Evolutionary conservation across 306 rosid species (phyloP).

Genomic region (Prunus mira): DNA sequence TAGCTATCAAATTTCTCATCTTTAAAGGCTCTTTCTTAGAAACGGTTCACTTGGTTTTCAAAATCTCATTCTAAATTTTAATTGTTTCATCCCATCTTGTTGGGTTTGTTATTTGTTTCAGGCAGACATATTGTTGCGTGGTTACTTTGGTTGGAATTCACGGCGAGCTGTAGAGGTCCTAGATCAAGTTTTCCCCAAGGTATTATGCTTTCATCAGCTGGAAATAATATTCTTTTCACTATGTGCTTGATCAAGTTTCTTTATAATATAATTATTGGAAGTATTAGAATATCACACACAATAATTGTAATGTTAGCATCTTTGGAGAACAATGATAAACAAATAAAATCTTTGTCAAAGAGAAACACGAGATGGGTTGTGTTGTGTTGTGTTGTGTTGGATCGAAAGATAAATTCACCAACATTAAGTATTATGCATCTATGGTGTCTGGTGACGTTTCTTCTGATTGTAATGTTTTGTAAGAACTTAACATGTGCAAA

Average conservation of each 20-base stretch:
- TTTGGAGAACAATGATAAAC: neutral
- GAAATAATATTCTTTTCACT: neutral
- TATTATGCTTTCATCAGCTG: slow-evolving; percentile 16
- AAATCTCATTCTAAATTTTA: neutral
- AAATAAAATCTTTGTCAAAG: neutral
- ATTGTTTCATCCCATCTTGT: slow-evolving; percentile 5
- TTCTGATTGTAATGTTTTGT: neutral
- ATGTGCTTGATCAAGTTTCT: neutral
- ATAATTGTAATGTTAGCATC: neutral
- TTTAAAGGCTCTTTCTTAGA: neutral
- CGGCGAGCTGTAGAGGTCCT: slow-evolving; percentile 79
- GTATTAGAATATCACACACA: neutral
- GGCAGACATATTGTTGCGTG: slow-evolving; percentile 84
- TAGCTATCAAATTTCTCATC: too few species aligned
- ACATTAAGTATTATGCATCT: neutral
- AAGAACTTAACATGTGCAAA: neutral
- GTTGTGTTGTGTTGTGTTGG: neutral
- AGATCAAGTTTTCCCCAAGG: slow-evolving; percentile 80
- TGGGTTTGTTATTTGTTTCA: slow-evolving; percentile 29
- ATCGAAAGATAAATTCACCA: too few species aligned
- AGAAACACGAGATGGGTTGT: neutral
- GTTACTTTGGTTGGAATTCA: slow-evolving; percentile 92
- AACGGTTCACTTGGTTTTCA: neutral
- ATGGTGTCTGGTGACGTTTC: neutral
- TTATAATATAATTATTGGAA: neutral